Evolutionary conservation across 257 asterid species (phyloP), one percentile per base, ranked within the genome.

Genomic region (Solanum pennellii): DNA sequence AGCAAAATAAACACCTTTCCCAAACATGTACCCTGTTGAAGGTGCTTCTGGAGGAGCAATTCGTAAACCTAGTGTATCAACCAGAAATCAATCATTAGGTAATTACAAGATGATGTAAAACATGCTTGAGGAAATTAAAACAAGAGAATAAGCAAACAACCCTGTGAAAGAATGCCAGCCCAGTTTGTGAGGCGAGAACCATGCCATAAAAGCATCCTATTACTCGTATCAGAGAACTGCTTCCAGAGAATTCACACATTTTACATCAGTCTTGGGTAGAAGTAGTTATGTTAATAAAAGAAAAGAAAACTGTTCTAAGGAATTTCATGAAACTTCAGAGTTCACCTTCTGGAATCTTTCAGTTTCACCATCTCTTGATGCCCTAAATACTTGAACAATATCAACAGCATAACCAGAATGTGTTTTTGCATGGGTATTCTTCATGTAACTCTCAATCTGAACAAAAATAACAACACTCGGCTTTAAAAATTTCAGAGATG

Each of bases 1-100:
- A 80, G 98, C 99, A 91, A 96, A 96, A 91, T 96, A 96, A 86
- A 96, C 98, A 37, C 99, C 99, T 91, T 96, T 96, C 25, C 99
- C 99, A 91, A 96, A 96, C 99, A 96, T 96, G 90, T 95, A 96
- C 49, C 99, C 99, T 6, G 98, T 92, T 41, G 85, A 94, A 71
- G 99, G 99, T 74, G 98, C 98, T 92, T 96, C 99, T 12, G 99
- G 98, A 88, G 99, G 99, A 94, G 99, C 98, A 90, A 96, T 94
- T 87, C 98, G 96, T 90, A 96, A 88, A 90, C 99, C 98, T 96
- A 92, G 84, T 74, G 52, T 73, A 72, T 39, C 82, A 33, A 2
- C 12, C 59, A 13, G 73, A 52, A 86, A 60, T 20, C 12, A 73
- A 44, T 2, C 68, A 33, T 73, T 79, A 73, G 74, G 44, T 0